These are phyloP conservation scores for Hypoxylon sp. DNA, from an alignment of 2,329 filamentous ascomycete species.

Conservation along the genomic window DNA sequence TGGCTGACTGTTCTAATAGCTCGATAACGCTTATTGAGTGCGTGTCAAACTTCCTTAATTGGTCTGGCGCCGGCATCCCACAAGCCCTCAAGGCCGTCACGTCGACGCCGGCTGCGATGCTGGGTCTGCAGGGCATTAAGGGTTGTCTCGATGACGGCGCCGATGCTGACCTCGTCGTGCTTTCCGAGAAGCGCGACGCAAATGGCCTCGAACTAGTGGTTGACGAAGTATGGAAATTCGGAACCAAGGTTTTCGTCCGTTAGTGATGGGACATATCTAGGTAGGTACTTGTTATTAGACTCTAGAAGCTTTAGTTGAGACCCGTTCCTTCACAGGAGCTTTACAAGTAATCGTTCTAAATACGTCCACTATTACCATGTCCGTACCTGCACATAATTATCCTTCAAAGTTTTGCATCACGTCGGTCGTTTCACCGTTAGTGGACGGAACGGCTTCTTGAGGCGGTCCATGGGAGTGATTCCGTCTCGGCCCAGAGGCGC, in stretches of 20 bases:
- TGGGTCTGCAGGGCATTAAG: slow-evolving; percentile 75
- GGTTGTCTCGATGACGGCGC: slow-evolving; percentile 72
- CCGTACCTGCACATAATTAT: neutral
- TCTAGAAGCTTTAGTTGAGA: slow-evolving; percentile 5
- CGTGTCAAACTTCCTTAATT: slow-evolving; percentile 82
- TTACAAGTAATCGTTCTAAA: neutral
- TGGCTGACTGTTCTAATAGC: slow-evolving; percentile 52
- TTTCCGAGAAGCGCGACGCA: slow-evolving; percentile 65
- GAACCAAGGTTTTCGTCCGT: slow-evolving; percentile 61
- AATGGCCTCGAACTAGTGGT: slow-evolving; percentile 67
- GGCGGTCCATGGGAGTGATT: slow-evolving; percentile 62
- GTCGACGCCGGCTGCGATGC: slow-evolving; percentile 79
- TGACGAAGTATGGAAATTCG: slow-evolving; percentile 87
- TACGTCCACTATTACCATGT: neutral
- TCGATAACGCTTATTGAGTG: slow-evolving; percentile 83
- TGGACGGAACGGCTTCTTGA: slow-evolving; percentile 66
- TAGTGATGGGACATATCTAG: too few relatives aligned
- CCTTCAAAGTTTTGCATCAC: slow-evolving; percentile 1
- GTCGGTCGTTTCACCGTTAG: slow-evolving; percentile 62
- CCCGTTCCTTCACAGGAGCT: slow-evolving; percentile 3
- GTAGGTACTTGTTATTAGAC: slow-evolving; percentile 26
- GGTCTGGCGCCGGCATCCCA: slow-evolving; percentile 75
- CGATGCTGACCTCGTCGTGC: slow-evolving; percentile 76
- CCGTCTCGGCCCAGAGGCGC: slow-evolving; percentile 56
- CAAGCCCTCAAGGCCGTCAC: slow-evolving; percentile 80